Conservation (phyloP, 306 rosid genomes). For the Lathyrus oleraceus region DNA sequence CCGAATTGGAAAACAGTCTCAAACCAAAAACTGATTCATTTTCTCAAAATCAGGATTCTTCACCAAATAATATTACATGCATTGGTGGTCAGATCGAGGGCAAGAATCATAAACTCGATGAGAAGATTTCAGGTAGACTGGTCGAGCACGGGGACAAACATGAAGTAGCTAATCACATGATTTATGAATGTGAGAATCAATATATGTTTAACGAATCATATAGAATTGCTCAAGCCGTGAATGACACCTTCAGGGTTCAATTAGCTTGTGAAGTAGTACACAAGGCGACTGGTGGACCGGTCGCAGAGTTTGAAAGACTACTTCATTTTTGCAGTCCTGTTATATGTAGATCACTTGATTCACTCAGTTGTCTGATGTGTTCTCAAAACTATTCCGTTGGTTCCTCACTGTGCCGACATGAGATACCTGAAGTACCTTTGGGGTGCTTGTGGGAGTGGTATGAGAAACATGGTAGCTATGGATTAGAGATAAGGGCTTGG, state of each 20-base stretch:
- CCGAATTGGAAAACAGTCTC: constrained; percentile 36
- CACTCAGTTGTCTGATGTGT: constrained; percentile 43
- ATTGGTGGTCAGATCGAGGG: constrained; percentile 29
- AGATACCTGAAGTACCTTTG: constrained; percentile 57
- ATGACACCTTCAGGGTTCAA: constrained; percentile 51
- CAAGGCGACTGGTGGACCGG: constrained; percentile 57
- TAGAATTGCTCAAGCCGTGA: constrained; percentile 57
- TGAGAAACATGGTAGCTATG: constrained; percentile 80
- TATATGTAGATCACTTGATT: constrained; percentile 45
- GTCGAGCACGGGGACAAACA: constrained; percentile 33
- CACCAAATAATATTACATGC: constrained; percentile 22
- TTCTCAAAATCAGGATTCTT: constrained; percentile 43
- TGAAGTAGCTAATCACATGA: constrained; percentile 35
- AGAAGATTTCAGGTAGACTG: constrained; percentile 29
- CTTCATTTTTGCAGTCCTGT: constrained; percentile 67
- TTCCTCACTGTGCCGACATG: constrained; percentile 55
- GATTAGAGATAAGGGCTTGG: constrained; percentile 70
- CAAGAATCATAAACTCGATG: constrained; percentile 31
- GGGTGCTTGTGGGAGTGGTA: constrained; percentile 84
- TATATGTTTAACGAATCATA: constrained; percentile 35
- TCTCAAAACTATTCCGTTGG: constrained; percentile 40
- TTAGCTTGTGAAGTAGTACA: constrained; percentile 63
- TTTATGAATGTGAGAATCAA: constrained; percentile 34
- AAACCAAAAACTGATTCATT: constrained; percentile 37
- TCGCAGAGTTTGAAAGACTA: constrained; percentile 74